phyloP scores from a whole-genome alignment of 192 early-diverging fungal genomes.

The Allomyces macrogynus region DNA sequence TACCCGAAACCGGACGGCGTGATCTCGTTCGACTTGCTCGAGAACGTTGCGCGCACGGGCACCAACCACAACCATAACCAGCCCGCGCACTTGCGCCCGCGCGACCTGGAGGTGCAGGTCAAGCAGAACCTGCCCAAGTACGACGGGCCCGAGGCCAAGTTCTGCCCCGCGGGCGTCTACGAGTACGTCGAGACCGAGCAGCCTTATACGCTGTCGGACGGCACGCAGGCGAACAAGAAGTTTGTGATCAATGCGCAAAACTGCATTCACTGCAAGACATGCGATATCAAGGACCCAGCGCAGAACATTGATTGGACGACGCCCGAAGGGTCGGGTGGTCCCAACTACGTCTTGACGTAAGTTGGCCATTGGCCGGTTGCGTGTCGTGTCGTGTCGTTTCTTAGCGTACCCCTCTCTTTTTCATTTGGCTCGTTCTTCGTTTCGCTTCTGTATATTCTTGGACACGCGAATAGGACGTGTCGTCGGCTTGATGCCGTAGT shows the following conservation, averaged over 20 bases:
- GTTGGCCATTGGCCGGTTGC: neutral
- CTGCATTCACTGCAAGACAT: slow-evolving; percentile 99
- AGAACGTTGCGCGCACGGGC: slow-evolving; percentile 73
- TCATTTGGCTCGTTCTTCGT: no score
- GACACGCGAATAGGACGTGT: no score
- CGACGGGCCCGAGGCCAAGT: slow-evolving; percentile 84
- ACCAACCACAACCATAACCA: slow-evolving; percentile 91
- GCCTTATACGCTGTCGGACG: slow-evolving; percentile 1
- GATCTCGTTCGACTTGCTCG: slow-evolving; percentile 86
- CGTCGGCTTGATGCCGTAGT: no score
- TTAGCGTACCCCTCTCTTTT: no score
- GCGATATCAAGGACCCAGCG: slow-evolving; percentile 96
- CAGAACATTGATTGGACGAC: slow-evolving; percentile 99
- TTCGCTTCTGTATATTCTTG: no score
- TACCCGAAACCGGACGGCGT: slow-evolving; percentile 96
- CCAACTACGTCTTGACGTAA: slow-evolving; percentile 50
- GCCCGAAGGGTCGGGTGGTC: slow-evolving; percentile 73
- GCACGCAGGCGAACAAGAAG: slow-evolving; percentile 39
- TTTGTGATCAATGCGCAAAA: slow-evolving; percentile 95
- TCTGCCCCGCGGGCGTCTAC: slow-evolving; percentile 96
- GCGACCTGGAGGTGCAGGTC: slow-evolving; percentile 54
- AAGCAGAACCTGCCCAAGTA: slow-evolving; percentile 64
- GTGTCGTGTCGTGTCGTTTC: neutral
- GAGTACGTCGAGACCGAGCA: slow-evolving; percentile 87
- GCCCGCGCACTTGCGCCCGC: slow-evolving; percentile 72